Evolutionary conservation across 192 early-diverging fungal species (phyloP).

Genomic region (Allomyces macrogynus): DNA sequence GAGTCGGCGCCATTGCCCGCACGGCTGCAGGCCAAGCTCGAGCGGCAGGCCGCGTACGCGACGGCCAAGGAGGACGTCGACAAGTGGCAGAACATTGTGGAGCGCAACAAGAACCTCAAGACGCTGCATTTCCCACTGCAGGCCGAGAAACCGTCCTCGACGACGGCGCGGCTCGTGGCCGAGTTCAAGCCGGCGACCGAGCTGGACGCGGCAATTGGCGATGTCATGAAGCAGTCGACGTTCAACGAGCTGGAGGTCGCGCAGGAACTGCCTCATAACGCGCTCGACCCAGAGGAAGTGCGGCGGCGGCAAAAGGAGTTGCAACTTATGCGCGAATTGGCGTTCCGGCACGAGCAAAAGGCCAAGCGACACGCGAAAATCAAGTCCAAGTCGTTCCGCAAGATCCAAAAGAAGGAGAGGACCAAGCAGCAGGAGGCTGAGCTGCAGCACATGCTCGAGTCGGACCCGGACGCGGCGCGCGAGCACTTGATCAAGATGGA

Average conservation of each 20-base stretch:
- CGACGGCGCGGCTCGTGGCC: constrained; percentile 6
- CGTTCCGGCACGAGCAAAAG: constrained; percentile 84
- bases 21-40: constrained; percentile 62
- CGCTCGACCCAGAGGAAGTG: constrained; percentile 63
- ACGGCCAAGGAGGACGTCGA: constrained; percentile 57
- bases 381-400: constrained; percentile 87
- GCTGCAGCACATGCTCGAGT: constrained; percentile 13
- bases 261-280: constrained; percentile 72
- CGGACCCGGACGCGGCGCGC: constrained; percentile 41
- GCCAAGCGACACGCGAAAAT: constrained; percentile 86
- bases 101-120: constrained; percentile 63
- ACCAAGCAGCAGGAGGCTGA: constrained; percentile 34
- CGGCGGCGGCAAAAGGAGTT: constrained; percentile 51
- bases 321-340: constrained; percentile 72
- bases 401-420: constrained; percentile 67
- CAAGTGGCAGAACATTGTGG: constrained; percentile 67
- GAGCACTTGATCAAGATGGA: constrained; percentile 51
- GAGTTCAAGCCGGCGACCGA: constrained; percentile 23
- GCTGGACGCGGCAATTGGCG: constrained; percentile 60
- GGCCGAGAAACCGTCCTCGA: not conserved
- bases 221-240: constrained; percentile 44
- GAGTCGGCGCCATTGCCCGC: constrained; percentile 60
- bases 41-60: constrained; percentile 69
- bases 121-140: constrained; percentile 53
- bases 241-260: constrained; percentile 57